Percentiles rank a stretch among this genome's conserved stretches.
Evolutionary conservation across 2,329 filamentous ascomycete species (phyloP).

Genomic region (Zopfia rhizophila): DNA sequence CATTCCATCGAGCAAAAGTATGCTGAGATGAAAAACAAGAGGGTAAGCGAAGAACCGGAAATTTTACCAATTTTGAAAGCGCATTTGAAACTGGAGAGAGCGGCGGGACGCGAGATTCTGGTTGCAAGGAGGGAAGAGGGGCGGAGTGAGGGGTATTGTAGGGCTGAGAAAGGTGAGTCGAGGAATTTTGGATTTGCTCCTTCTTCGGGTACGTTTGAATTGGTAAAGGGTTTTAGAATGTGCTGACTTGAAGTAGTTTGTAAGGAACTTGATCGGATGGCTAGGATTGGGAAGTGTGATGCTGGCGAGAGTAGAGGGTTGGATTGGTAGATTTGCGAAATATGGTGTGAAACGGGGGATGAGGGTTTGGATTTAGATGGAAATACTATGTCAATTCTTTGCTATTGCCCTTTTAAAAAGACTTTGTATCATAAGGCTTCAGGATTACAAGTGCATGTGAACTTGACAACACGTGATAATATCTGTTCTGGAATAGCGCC

Average conservation of each 20-base stretch:
- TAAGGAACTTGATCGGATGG: constrained; percentile 18
- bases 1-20: constrained; percentile 17
- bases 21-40: neutral
- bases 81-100: constrained; percentile 37
- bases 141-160: constrained; percentile 28
- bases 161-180: constrained; percentile 33
- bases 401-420: no score
- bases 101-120: constrained; percentile 33
- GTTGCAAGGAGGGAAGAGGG: constrained; percentile 27
- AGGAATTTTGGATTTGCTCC: neutral
- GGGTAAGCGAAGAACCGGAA: constrained; percentile 11
- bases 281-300: constrained; percentile 1
- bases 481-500: no score
- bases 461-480: no score
- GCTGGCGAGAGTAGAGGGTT: no score
- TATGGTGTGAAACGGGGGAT: no score
- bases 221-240: neutral
- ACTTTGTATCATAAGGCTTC: no score
- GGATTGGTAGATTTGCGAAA: no score
- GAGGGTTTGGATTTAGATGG: no score
- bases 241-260: constrained; percentile 15
- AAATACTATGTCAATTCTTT: no score
- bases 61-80: constrained; percentile 30
- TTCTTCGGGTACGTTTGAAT: no score
- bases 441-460: no score